Evolutionary conservation across 2,329 filamentous ascomycete species (phyloP).

Genomic region (Grosmannia penicillata): DNA sequence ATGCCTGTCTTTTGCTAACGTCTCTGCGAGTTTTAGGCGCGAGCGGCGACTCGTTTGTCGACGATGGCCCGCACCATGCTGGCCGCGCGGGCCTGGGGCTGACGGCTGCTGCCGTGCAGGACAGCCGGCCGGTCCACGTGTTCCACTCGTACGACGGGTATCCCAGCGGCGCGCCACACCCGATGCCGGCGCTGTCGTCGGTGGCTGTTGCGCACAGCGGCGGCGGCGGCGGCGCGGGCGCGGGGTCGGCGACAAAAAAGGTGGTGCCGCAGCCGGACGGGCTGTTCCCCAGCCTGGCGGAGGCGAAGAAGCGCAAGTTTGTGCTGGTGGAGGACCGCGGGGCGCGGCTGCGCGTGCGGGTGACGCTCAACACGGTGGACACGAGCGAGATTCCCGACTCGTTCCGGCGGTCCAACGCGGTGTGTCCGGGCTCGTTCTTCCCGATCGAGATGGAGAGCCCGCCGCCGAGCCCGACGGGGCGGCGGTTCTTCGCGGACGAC

Average conservation of each 20-base stretch:
- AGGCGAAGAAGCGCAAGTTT: constrained; percentile 88
- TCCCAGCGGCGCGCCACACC: constrained; percentile 33
- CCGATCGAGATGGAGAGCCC: constrained; percentile 85
- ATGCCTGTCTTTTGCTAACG: neutral
- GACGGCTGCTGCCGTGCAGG: constrained; percentile 19
- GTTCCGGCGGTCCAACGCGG: constrained; percentile 78
- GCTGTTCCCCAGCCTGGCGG: constrained; percentile 77
- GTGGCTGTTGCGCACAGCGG: constrained; percentile 50
- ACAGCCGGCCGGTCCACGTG: constrained; percentile 59
- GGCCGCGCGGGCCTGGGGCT: constrained; percentile 1
- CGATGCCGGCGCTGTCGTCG: constrained; percentile 31
- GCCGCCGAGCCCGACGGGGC: constrained; percentile 59
- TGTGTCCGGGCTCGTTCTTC: constrained; percentile 85
- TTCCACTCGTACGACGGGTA: constrained; percentile 58
- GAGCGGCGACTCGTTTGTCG: constrained; percentile 5
- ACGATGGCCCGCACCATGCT: constrained; percentile 7
- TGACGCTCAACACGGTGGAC: constrained; percentile 84
- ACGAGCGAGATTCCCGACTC: constrained; percentile 94
- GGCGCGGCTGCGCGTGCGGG: constrained; percentile 72
- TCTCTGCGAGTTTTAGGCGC: constrained; percentile 3
- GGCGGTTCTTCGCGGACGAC: constrained; percentile 60
- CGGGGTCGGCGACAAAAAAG: constrained; percentile 22
- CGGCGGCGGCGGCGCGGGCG: constrained; percentile 20
- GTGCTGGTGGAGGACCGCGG: constrained; percentile 87
- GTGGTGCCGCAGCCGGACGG: constrained; percentile 46